Evolutionary conservation across 176 grass and related monocot genomes (phyloP).

Genomic region (Rhynchospora tenuis): DNA sequence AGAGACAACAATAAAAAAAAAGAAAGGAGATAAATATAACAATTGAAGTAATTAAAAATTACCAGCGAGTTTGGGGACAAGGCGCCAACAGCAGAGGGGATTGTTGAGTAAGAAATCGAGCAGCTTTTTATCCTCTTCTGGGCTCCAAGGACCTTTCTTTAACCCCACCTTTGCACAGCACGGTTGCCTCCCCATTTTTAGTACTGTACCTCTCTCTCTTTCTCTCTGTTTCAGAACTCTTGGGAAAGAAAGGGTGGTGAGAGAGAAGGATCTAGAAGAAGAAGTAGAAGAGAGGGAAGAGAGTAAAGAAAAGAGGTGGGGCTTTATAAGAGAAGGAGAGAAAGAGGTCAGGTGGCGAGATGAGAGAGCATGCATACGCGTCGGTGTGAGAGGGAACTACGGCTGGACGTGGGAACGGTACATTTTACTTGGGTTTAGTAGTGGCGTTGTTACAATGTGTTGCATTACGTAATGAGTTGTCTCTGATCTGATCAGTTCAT

Average conservation of each 20-base stretch:
- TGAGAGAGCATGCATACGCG: constrained; percentile 2
- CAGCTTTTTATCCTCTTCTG: constrained; percentile 86
- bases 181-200: constrained; percentile 78
- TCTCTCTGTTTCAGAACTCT: background rate
- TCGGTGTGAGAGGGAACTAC: background rate
- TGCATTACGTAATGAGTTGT: too few species aligned
- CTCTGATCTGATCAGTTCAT: too few species aligned
- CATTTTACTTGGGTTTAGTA: background rate
- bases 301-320: background rate
- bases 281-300: background rate
- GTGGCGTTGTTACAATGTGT: too few species aligned
- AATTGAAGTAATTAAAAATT: background rate
- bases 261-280: background rate
- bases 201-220: background rate
- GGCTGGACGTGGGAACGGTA: background rate
- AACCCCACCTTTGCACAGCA: constrained; percentile 82
- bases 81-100: constrained; percentile 85
- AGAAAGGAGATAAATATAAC: background rate
- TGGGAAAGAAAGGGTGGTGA: background rate
- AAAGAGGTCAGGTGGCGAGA: background rate
- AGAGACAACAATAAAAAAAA: background rate
- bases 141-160: constrained; percentile 89
- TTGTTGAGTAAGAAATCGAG: constrained; percentile 70
- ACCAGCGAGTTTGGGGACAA: constrained; percentile 92
- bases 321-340: background rate